phyloP scores from a whole-genome alignment of 2,329 filamentous ascomycete genomes.

The Trichophaea hybrida region DNA sequence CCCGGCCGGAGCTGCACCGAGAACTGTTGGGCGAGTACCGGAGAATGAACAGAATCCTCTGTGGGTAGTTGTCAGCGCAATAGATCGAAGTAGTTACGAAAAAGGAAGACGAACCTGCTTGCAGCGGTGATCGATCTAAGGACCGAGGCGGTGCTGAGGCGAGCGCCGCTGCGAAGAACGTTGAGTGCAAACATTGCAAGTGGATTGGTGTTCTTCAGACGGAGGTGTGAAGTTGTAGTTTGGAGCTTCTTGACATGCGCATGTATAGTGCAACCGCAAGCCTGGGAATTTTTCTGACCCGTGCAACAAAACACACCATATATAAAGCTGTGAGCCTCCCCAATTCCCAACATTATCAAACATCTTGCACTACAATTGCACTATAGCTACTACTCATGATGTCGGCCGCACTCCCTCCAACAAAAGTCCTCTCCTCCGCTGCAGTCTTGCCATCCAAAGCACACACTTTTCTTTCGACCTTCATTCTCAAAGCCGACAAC shows the following conservation, averaged over 20 bases:
- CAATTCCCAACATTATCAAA: too few relatives aligned
- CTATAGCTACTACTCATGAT: too few relatives aligned
- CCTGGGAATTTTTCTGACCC: background rate
- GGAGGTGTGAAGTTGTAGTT: background rate
- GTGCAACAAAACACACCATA: too few relatives aligned
- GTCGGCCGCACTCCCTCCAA: background rate
- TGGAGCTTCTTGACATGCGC: background rate
- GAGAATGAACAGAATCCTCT: conserved; percentile 12
- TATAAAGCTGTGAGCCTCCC: too few relatives aligned
- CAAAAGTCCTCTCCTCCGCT: conserved; percentile 7
- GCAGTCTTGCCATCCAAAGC: conserved; percentile 4
- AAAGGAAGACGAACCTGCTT: background rate
- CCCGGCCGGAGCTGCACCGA: conserved; percentile 4
- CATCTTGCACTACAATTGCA: too few relatives aligned
- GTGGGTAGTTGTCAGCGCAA: background rate
- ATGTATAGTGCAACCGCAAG: background rate
- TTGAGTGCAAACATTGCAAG: conserved; percentile 2
- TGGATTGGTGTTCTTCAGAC: background rate
- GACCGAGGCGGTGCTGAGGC: too few relatives aligned
- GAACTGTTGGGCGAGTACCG: conserved; percentile 12
- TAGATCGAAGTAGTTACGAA: background rate
- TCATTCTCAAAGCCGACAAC: conserved; percentile 14
- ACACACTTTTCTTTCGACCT: conserved; percentile 15
- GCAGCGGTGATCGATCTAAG: background rate
- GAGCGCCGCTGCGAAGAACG: background rate